Evolutionary conservation across 2,329 filamentous ascomycete species (phyloP).

Genomic region (Diaporthe citriasiana): DNA sequence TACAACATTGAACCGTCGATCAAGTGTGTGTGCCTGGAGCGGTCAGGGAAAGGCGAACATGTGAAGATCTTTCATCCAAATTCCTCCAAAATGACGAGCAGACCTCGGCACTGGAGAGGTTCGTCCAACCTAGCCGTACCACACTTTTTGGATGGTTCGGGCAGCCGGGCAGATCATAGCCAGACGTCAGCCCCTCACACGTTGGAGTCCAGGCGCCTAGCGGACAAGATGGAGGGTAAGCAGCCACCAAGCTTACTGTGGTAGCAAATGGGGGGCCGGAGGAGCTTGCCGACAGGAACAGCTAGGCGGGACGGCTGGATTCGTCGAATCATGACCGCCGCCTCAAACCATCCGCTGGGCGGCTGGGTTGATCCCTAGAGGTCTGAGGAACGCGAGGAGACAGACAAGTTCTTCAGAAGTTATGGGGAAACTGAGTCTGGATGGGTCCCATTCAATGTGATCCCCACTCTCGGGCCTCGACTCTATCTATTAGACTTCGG

Average conservation of each 20-base stretch:
- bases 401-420: neutral
- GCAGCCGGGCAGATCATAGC: neutral
- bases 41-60: neutral
- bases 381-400: conserved; percentile 7
- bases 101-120: conserved; percentile 27
- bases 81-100: neutral
- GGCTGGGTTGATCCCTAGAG: conserved; percentile 1
- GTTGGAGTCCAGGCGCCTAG: conserved; percentile 13
- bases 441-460: neutral
- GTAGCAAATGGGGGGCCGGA: conserved; percentile 2
- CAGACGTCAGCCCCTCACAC: conserved; percentile 10
- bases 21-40: neutral
- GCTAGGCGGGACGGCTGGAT: neutral
- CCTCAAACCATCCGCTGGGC: neutral
- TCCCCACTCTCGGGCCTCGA: neutral
- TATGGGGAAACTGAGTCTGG: neutral
- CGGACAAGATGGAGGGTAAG: conserved; percentile 17
- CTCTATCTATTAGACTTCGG: conserved; percentile 3
- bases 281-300: conserved; percentile 15
- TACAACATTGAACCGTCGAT: conserved; percentile 12
- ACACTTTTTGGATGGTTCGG: conserved; percentile 14
- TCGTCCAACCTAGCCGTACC: conserved; percentile 11
- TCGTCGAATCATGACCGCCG: conserved; percentile 7
- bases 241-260: neutral
- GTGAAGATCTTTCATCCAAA: conserved; percentile 17